Evolutionary conservation across 192 early-diverging fungal species (phyloP), one percentile per base, ranked within the genome.

Genomic region (Gaertneriomyces sp.): DNA sequence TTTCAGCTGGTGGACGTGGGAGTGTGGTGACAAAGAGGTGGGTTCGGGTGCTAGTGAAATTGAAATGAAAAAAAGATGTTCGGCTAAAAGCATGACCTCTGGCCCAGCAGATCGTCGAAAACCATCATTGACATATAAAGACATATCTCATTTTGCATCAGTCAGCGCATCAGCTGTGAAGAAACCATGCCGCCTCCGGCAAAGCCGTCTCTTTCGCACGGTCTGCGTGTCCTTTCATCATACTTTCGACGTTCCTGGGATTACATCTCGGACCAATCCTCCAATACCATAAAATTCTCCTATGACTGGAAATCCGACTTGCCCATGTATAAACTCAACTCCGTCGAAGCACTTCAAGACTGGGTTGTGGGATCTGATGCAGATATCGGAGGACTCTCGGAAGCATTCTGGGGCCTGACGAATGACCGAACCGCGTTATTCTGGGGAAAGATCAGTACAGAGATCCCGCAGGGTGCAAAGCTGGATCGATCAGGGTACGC

Each of bases 331-430:
- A 63, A 77, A 4, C 72, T 94, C 42, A 84, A 84, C 41, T 69
- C 64, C 6, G 75, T 83, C 39, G 76, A 83, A 40, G 88, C 89
- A 67, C 61, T 98, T 41, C 64, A 88, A 44, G 59, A 76, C 19
- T 98, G 92, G 91, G 71, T 85, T 11, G 80, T 92, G 25, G 95
- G 95, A 0, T 90, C 88, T 2, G 95, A 98, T 75, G 87, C 88
- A 55, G 93, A 98, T 72, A 91, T 98, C 79, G 93, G 93, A 75
- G 91, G 91, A 12, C 78, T 80, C 53, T 89, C 89, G 20, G 83
- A 89, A 62, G 90, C 89, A 4, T 85, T 79, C 64, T 85, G 90
- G 58, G 93, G 93, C 16, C 63, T 88, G 44, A 92, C 89, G 3
- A 73, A 68, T 11, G 60, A 85, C 19, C 78, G 72, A 16, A 81